A percentile compares a stretch with the other conserved stretches of the same genome.
phyloP scores from a whole-genome alignment of 305 asterid genomes.

The Rubia balearica region DNA sequence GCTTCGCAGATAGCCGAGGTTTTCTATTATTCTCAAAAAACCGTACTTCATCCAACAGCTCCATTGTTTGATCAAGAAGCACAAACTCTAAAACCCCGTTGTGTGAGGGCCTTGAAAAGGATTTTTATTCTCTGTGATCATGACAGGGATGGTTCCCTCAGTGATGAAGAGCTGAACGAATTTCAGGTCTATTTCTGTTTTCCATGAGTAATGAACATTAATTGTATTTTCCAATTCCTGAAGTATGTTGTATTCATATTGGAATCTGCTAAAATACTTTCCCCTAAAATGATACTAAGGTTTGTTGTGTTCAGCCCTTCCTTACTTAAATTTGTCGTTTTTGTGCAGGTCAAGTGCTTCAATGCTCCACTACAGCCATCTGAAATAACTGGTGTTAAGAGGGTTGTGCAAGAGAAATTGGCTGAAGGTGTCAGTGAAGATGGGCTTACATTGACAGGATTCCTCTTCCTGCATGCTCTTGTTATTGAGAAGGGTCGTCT shows the following conservation, averaged over 20 bases:
- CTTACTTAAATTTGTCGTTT: conserved; percentile 14
- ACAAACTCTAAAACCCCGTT: conserved; percentile 86
- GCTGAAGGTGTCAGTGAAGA: conserved; percentile 80
- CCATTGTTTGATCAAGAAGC: conserved; percentile 96
- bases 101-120: conserved; percentile 93
- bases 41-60: conserved; percentile 99
- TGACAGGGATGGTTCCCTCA: conserved; percentile 97
- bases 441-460: conserved; percentile 96
- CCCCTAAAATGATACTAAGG: not conserved
- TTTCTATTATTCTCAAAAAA: conserved; percentile 89
- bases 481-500: conserved; percentile 95
- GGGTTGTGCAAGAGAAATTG: conserved; percentile 94
- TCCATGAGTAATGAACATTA: not conserved
- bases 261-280: not conserved
- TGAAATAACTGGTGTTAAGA: conserved; percentile 92
- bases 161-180: conserved; percentile 88
- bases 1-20: conserved; percentile 76
- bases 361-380: conserved; percentile 94
- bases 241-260: not conserved
- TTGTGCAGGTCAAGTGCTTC: conserved; percentile 88
- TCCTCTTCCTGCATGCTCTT: conserved; percentile 95
- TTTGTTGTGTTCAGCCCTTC: not conserved
- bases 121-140: conserved; percentile 88
- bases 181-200: conserved; percentile 57
- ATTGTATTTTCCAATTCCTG: not conserved